Base-by-base conservation (phyloP, 441 rosid species). In the Iberis amara region DNA sequence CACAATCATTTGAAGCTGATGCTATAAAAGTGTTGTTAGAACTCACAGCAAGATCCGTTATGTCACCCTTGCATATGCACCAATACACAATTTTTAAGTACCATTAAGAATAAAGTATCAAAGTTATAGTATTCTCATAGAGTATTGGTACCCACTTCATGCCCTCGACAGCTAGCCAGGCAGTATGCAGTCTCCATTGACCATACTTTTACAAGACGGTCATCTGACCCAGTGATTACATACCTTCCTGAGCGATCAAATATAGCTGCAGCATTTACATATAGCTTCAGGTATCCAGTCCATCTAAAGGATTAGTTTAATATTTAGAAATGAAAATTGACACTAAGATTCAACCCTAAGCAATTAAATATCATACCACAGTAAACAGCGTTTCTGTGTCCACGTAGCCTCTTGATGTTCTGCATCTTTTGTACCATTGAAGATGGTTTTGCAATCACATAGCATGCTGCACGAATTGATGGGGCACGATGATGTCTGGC, bases 131-230 rank as follows among this genome's bases (percentile, higher is more conserved):
- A 51, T 47, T 39, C 46, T 24, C 7, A 30, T 11, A 49, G 18
- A 57, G 60, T 51, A 41, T 42, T 70, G 46, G 33, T 61, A 84
- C 91, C 69, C 73, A 90, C 99, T 75, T 90, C 99, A 73, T 94
- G 99, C 47, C 99, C 99, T 59, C 98, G 96, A 65, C 99, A 94
- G 76, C 96, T 87, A 58, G 98, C 94, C 77, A 94, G 75, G 75
- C 98, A 94, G 75, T 87, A 86, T 59, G 99, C 99, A 74, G 96
- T 86, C 61, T 94, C 99, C 99, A 90, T 87, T 27, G 99, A 90
- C 99, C 99, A 94, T 58, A 94, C 77, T 78, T 94, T 94, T 55
- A 94, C 99, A 65, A 94, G 96, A 48, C 99, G 98, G 50, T 94
- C 98, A 69, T 94, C 99, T 42, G 99, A 87, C 59, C 99, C 99